These are phyloP conservation scores for Babesia divergens DNA, from an alignment of 169 alveolate species.

Conservation along the genomic window DNA sequence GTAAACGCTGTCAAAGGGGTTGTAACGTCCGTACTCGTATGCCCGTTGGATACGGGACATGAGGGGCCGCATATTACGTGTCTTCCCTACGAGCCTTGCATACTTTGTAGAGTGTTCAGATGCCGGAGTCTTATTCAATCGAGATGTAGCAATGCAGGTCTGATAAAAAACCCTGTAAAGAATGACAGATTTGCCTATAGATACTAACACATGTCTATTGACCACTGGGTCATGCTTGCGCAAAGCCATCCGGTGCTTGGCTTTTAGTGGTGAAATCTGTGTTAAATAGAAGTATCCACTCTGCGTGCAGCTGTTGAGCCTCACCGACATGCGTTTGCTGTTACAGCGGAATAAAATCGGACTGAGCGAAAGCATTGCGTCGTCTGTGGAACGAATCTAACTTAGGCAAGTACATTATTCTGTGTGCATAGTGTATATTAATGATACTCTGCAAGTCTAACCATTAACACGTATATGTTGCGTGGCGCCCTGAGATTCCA, in stretches of 20 bases:
- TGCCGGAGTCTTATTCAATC: constrained; percentile 49
- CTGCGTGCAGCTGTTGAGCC: constrained; percentile 75
- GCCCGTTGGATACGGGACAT: constrained; percentile 76
- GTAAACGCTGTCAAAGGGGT: constrained; percentile 57
- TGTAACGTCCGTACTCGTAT: constrained; percentile 79
- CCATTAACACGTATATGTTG: too few species aligned
- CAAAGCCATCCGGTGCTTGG: constrained; percentile 75
- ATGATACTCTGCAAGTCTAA: too few species aligned
- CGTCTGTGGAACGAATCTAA: too few species aligned
- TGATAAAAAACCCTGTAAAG: constrained; percentile 53
- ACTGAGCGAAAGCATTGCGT: constrained; percentile 72
- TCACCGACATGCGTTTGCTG: constrained; percentile 79
- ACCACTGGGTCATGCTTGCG: constrained; percentile 82
- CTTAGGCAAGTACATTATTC: too few species aligned
- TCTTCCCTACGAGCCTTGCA: constrained; percentile 73
- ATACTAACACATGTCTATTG: constrained; percentile 80
- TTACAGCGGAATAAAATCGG: constrained; percentile 69
- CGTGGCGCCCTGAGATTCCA: too few species aligned
- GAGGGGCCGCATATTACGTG: constrained; percentile 77
- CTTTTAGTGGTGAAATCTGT: constrained; percentile 76
- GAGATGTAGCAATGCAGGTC: constrained; percentile 47
- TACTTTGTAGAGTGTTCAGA: constrained; percentile 72
- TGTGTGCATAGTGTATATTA: too few species aligned
- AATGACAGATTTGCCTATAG: background rate
- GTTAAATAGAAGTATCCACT: constrained; percentile 79